Percentiles rank a stretch among this genome's conserved stretches.
These are phyloP conservation scores for Annona cherimola DNA, from an alignment of 164 flowering plant species.

Conservation along the genomic window DNA sequence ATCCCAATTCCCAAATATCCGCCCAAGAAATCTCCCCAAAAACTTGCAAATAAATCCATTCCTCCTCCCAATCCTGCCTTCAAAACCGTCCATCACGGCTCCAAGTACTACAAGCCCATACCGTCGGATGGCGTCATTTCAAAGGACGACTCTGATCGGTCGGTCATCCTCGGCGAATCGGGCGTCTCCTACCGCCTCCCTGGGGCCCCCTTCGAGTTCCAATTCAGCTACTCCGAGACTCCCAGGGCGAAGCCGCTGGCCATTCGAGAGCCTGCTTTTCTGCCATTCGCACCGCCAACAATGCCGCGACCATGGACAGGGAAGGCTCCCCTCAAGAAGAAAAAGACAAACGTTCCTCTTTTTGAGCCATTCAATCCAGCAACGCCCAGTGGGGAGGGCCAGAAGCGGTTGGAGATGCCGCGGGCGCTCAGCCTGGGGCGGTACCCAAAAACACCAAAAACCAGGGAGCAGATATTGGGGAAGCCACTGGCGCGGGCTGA, in stretches of 20 bases:
- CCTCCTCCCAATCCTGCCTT: slow-evolving; percentile 33
- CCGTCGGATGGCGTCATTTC: slow-evolving; percentile 37
- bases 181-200: slow-evolving; percentile 87
- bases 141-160: slow-evolving; percentile 39
- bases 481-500: slow-evolving; percentile 64
- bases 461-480: slow-evolving; percentile 73
- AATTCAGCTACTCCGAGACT: slow-evolving; percentile 89
- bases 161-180: slow-evolving; percentile 66
- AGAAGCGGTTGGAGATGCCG: slow-evolving; percentile 47
- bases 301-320: slow-evolving; percentile 99
- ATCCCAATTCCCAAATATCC: slow-evolving; percentile 51
- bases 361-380: slow-evolving; percentile 47
- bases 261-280: slow-evolving; percentile 81
- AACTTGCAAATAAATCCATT: slow-evolving; percentile 5
- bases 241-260: slow-evolving; percentile 81
- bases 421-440: slow-evolving; percentile 42
- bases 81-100: slow-evolving; percentile 47
- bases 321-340: slow-evolving; percentile 73
- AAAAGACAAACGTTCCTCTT: slow-evolving; percentile 50
- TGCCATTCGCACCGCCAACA: slow-evolving; percentile 90
- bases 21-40: slow-evolving; percentile 13
- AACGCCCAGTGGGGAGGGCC: slow-evolving; percentile 32
- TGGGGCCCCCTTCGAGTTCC: slow-evolving; percentile 94
- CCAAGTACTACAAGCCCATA: slow-evolving; percentile 75
- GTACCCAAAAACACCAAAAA: slow-evolving; percentile 33